phyloP scores from a whole-genome alignment of 2,329 filamentous ascomycete species.

The Fusarium devonianum region DNA sequence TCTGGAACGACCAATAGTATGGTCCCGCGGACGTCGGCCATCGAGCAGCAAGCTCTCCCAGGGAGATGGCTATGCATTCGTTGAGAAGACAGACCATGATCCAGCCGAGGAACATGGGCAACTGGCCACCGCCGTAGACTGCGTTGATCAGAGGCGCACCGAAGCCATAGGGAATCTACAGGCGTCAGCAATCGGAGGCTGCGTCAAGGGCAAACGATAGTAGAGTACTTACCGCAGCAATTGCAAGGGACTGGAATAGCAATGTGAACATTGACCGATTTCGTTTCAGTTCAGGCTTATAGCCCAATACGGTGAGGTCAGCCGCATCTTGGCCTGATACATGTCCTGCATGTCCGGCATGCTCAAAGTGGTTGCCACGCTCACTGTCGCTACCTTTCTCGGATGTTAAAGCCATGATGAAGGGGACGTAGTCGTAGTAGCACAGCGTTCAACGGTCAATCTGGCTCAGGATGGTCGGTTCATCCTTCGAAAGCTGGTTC shows the following conservation, averaged over 20 bases:
- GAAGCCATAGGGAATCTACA: constrained; percentile 39
- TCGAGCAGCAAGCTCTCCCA: constrained; percentile 75
- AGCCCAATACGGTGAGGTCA: constrained; percentile 56
- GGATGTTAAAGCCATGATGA: constrained; percentile 12
- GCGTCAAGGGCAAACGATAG: background rate
- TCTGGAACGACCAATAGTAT: constrained; percentile 77
- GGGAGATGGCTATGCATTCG: constrained; percentile 71
- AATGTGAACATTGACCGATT: constrained; percentile 42
- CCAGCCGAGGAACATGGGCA: constrained; percentile 74
- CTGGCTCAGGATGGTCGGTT: background rate
- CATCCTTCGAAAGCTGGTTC: background rate
- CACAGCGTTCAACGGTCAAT: background rate
- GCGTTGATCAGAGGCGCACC: constrained; percentile 37
- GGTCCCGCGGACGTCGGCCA: constrained; percentile 68
- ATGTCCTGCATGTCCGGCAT: too few relatives aligned
- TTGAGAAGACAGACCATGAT: constrained; percentile 70
- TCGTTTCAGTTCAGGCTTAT: constrained; percentile 45
- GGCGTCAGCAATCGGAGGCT: background rate
- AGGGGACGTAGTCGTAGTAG: background rate
- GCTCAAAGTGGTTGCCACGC: constrained; percentile 12
- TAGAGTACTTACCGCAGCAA: constrained; percentile 35
- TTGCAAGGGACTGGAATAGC: constrained; percentile 41
- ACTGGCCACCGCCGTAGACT: constrained; percentile 36
- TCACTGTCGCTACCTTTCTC: constrained; percentile 28
- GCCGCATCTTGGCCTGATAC: constrained; percentile 25